phyloP scores from a whole-genome alignment of 2,329 filamentous ascomycete species.

The Penicillium sp. region DNA sequence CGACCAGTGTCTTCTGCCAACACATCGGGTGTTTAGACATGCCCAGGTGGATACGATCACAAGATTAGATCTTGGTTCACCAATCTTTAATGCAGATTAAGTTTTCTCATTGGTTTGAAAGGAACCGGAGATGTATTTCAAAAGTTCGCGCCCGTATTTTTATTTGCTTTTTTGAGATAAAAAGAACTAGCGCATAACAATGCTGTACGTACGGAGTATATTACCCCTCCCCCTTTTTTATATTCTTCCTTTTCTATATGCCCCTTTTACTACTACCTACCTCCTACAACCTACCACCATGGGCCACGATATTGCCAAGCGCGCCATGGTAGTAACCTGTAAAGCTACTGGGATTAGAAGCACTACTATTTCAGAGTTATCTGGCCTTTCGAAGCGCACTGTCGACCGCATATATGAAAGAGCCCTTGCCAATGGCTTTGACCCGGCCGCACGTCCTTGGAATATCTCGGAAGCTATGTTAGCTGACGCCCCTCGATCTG shows the following conservation, averaged over 20 bases:
- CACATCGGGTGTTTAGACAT: too few relatives aligned
- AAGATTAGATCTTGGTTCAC: too few relatives aligned
- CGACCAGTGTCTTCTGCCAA: too few relatives aligned
- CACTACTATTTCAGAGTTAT: background rate
- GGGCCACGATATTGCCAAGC: background rate
- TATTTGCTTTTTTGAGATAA: background rate
- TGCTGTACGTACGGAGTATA: too few relatives aligned
- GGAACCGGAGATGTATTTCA: background rate
- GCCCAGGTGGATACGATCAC: too few relatives aligned
- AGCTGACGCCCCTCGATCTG: constrained; percentile 2
- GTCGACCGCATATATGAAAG: background rate
- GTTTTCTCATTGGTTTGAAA: too few relatives aligned
- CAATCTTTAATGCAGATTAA: too few relatives aligned
- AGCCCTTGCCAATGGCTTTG: background rate
- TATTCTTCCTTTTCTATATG: background rate
- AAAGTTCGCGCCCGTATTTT: background rate
- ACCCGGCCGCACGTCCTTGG: background rate
- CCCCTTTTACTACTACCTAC: background rate
- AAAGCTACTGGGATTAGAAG: background rate
- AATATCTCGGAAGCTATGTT: background rate
- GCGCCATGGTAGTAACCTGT: background rate
- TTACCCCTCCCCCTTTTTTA: background rate
- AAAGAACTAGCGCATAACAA: background rate
- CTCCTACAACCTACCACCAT: background rate
- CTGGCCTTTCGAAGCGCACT: background rate